Conservation (phyloP, 495 filamentous ascomycete genomes). For the Endocarpon pusillum region DNA sequence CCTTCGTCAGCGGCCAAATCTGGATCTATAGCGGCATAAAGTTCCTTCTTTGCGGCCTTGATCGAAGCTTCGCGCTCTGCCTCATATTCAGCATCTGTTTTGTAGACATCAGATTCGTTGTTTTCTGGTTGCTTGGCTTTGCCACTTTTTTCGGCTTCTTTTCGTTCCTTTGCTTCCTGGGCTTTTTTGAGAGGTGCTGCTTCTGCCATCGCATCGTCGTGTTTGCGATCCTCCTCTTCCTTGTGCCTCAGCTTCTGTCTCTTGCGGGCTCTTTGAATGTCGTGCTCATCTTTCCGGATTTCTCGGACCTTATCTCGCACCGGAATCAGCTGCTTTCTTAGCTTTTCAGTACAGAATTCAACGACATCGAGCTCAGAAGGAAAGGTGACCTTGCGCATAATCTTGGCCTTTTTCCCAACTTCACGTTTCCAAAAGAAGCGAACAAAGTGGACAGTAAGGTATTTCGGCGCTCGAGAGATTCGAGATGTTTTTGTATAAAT, state of each 20-base stretch:
- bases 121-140: conserved; percentile 43
- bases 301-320: conserved; percentile 91
- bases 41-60: conserved; percentile 63
- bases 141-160: conserved; percentile 28
- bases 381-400: conserved; percentile 96
- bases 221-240: conserved; percentile 36
- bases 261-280: conserved; percentile 74
- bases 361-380: conserved; percentile 82
- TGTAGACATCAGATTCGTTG: conserved; percentile 61
- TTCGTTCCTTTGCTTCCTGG: conserved; percentile 32
- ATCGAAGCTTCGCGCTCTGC: conserved; percentile 62
- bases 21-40: conserved; percentile 55
- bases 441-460: conserved; percentile 91
- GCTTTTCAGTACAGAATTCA: conserved; percentile 86
- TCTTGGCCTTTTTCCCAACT: conserved; percentile 95
- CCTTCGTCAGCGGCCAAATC: conserved; percentile 57
- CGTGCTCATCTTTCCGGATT: conserved; percentile 83
- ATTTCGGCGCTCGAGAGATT: conserved; percentile 80
- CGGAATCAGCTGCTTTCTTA: conserved; percentile 67
- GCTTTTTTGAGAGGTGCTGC: conserved; percentile 33
- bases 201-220: conserved; percentile 19
- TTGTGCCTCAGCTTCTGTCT: conserved; percentile 62
- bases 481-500: conserved; percentile 78
- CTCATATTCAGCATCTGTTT: conserved; percentile 85
- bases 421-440: conserved; percentile 96